Evolutionary conservation across 139 green algal species (phyloP), one percentile per base, ranked within the genome.

Genomic region (Micromonas commoda): DNA sequence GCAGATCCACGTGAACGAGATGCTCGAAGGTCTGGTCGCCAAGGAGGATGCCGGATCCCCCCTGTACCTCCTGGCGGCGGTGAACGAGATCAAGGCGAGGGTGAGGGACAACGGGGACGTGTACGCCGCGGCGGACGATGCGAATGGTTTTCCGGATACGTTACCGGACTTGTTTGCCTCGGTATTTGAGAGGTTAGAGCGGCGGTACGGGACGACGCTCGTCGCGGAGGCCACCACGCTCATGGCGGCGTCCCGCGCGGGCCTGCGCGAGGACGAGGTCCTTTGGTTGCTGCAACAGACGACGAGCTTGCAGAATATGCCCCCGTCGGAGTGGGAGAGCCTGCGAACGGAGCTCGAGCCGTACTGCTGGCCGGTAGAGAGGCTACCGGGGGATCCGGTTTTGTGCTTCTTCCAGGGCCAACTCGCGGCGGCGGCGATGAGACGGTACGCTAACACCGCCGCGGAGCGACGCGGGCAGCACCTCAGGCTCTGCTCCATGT

Each of bases 81-180:
- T 45, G 66, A 53, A 73, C 32, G 66, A 73, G 66, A 51, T 73
- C 5, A 31, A 68, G 52, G 21, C 20, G n/a, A 32, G 19, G 19
- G 19, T 24, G n/a, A 35, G 24, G 13, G 60, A 68, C 5, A 68
- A 68, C 26, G 24, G 60, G 5, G 60, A 24, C 60, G 9, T 32
- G 60, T 9, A 68, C 60, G 60, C 24, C 6, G 13, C 5, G 6
- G 9, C 24, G 20, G 66, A 29, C 13, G 66, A 28, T 32, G 66
- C 66, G 24, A n/a, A 73, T 5, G 66, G 26, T 13, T 16, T 73
- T 13, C 66, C 24, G 33, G 66, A 31, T 5, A 53, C 66, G 21
- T n/a, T 5, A 73, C n/a, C 28, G 21, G n/a, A 13, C 28, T 28
- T 16, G 28, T 73, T 5, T 13, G 26, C 66, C 5, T n/a, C 23